Base-by-base conservation (phyloP, 768 basidiomycete species). In the Plicaturopsis crispa region DNA sequence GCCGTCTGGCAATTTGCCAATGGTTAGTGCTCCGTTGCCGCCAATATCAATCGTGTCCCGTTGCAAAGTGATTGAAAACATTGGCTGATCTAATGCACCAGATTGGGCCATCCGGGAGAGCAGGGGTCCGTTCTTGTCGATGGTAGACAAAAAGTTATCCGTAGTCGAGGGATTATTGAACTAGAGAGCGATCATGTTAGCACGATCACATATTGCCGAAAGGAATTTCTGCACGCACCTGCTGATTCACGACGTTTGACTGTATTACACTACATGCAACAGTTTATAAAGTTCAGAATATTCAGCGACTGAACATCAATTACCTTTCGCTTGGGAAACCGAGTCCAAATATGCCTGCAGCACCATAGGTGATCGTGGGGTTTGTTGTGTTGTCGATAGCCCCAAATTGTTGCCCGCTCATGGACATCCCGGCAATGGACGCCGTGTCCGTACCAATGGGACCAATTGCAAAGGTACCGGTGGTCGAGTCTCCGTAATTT, bases 251-350 rank as follows among this genome's bases (percentile, higher is more conserved):
- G 14, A 54, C 41, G 20, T 57, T 39, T 30, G 52, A 50, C 54
- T 69, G 69, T 10, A 73, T 53, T 22, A 65, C 55, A 44, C 71
- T 75, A 19, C 16, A 24, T 31, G 26, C 4, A 7, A 24, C 18
- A 8, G 35, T 47, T 36, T 52, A 28, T 18, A 10, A 26, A 14
- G 16, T 8, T 34, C 19, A 20, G 10, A 16, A 13, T 14, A 4
- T 19, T 1, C 21, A 5, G 21, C 31, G 33, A 31, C 5, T 30
- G 17, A 5, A 16, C 19, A 14, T 10, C 7, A 45, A 62, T 31
- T 36, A 79, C 80, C 79, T 81, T 43, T 72, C 77, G 22, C 65
- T 59, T 24, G 83, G 80, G 48, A 84, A 84, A 0, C 81, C 77
- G 10, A 84, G 59, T 0, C 83, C 83, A 41, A 84, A 64, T 30